phyloP scores from a whole-genome alignment of 805 yeast species.

The Clavispora asparagi region DNA sequence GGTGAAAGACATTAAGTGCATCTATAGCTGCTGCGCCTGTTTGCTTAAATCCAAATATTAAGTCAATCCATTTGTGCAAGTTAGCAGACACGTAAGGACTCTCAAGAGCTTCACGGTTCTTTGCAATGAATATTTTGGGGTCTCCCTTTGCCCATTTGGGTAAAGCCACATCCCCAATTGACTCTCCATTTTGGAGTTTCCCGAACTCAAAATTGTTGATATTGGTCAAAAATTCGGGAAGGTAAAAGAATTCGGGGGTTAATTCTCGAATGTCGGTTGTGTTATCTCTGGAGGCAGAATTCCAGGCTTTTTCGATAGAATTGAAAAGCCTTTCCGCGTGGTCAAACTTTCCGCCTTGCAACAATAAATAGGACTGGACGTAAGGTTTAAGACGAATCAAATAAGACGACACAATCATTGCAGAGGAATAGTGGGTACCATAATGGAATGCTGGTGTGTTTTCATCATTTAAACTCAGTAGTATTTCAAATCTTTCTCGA shows the following conservation, averaged over 20 bases:
- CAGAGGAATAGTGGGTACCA: constrained; percentile 91
- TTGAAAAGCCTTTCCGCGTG: constrained; percentile 80
- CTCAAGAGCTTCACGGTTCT: constrained; percentile 79
- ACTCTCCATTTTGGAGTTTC: constrained; percentile 53
- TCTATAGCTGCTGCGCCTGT: constrained; percentile 63
- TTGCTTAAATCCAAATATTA: constrained; percentile 78
- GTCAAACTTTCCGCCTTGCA: constrained; percentile 87
- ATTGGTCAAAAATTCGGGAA: constrained; percentile 75
- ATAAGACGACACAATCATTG: constrained; percentile 86
- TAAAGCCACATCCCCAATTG: constrained; percentile 56
- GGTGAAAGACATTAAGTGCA: constrained; percentile 74
- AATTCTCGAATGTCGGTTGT: constrained; percentile 86
- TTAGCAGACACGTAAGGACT: constrained; percentile 74
- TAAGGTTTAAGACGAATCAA: constrained; percentile 74
- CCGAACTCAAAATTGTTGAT: constrained; percentile 69
- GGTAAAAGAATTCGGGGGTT: constrained; percentile 78
- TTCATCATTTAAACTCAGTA: constrained; percentile 54
- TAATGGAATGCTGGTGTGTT: constrained; percentile 77
- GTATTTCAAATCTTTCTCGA: constrained; percentile 66
- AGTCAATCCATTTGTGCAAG: constrained; percentile 79
- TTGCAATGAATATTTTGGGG: constrained; percentile 65
- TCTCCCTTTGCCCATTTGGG: constrained; percentile 86
- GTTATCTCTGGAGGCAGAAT: constrained; percentile 69
- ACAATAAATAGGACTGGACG: constrained; percentile 67
- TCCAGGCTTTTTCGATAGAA: constrained; percentile 76